phyloP scores from a whole-genome alignment of 2,329 filamentous ascomycete species.

The Pyrenophora tritici-repentis region DNA sequence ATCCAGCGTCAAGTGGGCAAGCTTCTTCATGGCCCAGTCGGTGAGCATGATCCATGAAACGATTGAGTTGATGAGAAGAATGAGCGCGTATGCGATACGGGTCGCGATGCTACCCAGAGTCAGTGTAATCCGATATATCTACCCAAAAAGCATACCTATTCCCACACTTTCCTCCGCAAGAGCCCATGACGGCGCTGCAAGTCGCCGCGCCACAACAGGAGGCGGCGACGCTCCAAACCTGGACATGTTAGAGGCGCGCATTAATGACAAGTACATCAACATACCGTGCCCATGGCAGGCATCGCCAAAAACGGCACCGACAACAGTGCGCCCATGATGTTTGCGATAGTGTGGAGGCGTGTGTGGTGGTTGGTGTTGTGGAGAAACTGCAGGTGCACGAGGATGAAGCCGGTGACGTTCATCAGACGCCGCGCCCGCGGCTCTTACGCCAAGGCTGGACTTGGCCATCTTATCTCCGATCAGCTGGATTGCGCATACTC shows the following conservation, averaged over 20 bases:
- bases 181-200: constrained; percentile 92
- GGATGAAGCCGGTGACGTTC: constrained; percentile 24
- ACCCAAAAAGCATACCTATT: constrained; percentile 69
- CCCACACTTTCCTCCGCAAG: constrained; percentile 87
- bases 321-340: constrained; percentile 92
- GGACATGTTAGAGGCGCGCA: constrained; percentile 31
- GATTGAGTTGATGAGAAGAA: constrained; percentile 95
- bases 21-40: constrained; percentile 94
- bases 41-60: constrained; percentile 99
- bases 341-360: constrained; percentile 21
- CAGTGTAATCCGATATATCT: constrained; percentile 4
- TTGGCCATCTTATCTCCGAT: constrained; percentile 30
- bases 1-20: constrained; percentile 88
- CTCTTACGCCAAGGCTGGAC: constrained; percentile 16
- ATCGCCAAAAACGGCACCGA: constrained; percentile 88
- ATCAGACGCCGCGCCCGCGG: constrained; percentile 13
- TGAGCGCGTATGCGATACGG: constrained; percentile 92
- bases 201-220: constrained; percentile 97
- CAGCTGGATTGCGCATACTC: constrained; percentile 9
- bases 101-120: constrained; percentile 76
- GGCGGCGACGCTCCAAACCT: constrained; percentile 78
- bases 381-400: constrained; percentile 17
- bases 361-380: constrained; percentile 15
- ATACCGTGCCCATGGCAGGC: constrained; percentile 83
- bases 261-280: constrained; percentile 42